A percentile compares a stretch with the other conserved stretches of the same genome.
Evolutionary conservation across 2,329 filamentous ascomycete genomes (phyloP).

Genomic region (Drechslerella stenobrocha): DNA sequence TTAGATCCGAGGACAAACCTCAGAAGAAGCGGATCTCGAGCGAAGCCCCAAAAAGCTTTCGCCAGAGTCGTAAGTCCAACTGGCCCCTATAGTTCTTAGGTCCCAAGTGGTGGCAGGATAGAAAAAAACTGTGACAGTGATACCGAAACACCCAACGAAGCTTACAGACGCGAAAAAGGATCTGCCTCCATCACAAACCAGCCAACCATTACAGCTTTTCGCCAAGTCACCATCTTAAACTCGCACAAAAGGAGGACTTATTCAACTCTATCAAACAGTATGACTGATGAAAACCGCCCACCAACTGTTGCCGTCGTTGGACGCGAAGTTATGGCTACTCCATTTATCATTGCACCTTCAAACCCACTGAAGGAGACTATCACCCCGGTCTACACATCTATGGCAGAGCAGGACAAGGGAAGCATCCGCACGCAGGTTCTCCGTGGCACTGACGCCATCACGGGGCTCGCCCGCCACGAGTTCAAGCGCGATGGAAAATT

Average conservation of each 20-base stretch:
- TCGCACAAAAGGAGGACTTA: neutral
- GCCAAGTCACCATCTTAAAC: neutral
- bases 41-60: too few species aligned
- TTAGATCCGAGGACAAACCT: too few species aligned
- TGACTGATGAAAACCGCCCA: slow-evolving; percentile 26
- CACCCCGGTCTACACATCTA: slow-evolving; percentile 8
- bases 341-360: neutral
- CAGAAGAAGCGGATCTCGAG: too few species aligned
- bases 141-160: slow-evolving; percentile 1
- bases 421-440: slow-evolving; percentile 43
- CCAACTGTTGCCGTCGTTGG: slow-evolving; percentile 9
- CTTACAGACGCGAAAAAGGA: slow-evolving; percentile 12
- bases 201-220: slow-evolving; percentile 10
- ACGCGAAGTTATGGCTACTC: neutral
- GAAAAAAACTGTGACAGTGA: slow-evolving; percentile 4
- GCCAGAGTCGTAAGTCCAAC: too few species aligned
- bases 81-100: too few species aligned
- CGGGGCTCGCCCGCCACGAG: slow-evolving; percentile 38
- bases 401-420: slow-evolving; percentile 16
- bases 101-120: too few species aligned
- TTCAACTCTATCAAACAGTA: neutral
- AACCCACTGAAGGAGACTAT: slow-evolving; percentile 20
- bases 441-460: slow-evolving; percentile 29
- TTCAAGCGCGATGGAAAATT: slow-evolving; percentile 45
- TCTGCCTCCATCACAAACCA: neutral